Conservation (phyloP, 2,329 filamentous ascomycete genomes). For the Colletotrichum eremochloae region DNA sequence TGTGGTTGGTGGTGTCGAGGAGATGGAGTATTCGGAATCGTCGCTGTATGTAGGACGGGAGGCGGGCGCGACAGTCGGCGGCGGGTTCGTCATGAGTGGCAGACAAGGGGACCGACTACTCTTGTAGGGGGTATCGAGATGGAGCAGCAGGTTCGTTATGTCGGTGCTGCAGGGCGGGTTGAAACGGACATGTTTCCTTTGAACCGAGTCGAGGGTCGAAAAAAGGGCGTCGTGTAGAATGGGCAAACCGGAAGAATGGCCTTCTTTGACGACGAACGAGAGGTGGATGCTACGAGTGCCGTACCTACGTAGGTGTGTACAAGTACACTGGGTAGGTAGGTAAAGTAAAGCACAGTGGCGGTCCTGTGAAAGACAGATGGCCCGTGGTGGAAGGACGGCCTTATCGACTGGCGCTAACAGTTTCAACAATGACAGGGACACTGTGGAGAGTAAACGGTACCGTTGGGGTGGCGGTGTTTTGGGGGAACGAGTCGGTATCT, state of each 20-base stretch:
- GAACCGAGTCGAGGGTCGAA: slow-evolving; percentile 10
- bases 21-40: slow-evolving; percentile 18
- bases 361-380: slow-evolving; percentile 37
- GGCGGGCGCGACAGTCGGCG: slow-evolving; percentile 34
- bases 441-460: slow-evolving; percentile 40
- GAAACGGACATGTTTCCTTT: slow-evolving; percentile 28
- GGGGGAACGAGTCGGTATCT: slow-evolving; percentile 27
- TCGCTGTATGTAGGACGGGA: slow-evolving; percentile 35
- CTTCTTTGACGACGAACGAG: slow-evolving; percentile 30
- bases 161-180: slow-evolving; percentile 28
- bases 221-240: slow-evolving; percentile 13
- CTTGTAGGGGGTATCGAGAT: slow-evolving; percentile 20
- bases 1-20: slow-evolving; percentile 1
- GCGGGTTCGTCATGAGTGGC: slow-evolving; percentile 41
- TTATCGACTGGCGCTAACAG: slow-evolving; percentile 33
- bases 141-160: slow-evolving; percentile 14
- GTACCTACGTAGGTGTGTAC: neutral
- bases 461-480: slow-evolving; percentile 36
- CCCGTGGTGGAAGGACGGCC: slow-evolving; percentile 35
- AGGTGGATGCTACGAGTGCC: slow-evolving; percentile 7
- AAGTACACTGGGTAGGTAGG: no score
- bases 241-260: slow-evolving; percentile 24
- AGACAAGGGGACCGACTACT: slow-evolving; percentile 23
- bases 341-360: neutral
- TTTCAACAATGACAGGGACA: slow-evolving; percentile 40